Evolutionary conservation across 2,329 filamentous ascomycete genomes (phyloP), one percentile per base, ranked within the genome.

Genomic region (Venturia asperata): DNA sequence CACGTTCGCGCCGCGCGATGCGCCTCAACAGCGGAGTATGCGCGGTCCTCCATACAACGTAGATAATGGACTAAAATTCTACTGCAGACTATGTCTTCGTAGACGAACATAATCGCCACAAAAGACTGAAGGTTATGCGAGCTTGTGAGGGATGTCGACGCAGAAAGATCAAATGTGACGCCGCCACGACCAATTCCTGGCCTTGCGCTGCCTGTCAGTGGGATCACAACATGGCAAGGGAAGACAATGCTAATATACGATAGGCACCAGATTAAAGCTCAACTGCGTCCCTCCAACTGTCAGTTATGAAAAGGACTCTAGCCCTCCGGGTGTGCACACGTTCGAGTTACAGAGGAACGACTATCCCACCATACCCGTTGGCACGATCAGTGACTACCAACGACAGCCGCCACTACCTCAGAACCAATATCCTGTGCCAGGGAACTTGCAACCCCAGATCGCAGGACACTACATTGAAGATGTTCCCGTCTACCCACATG

Each of bases 161-260:
- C 77, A 86, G 93, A 72, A 99, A 99, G 78, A 99, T 99, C 75
- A 96, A 96, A 77, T 99, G 93, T 78, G 94, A 97, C 79, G 92
- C 93, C 63, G 93, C 93, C 24, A 96, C 93, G 17, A 97, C 92
- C 49, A 97, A 97, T 76, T 92, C 91, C 45, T 97, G 94, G 93
- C 94, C 94, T 37, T 97, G 93, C 77, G 94, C 92, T 49, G 91
- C 94, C 43, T 99, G 93, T 58, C 30, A 58, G 52, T 58, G 15
- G 17, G 30, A 34, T 3, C 13, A n/a, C 2, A 58, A 10, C 9
- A n/a, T 58, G 5, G 27, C 10, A 55, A 37, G 5, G 2, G 21
- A 52, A 52, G 47, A 52, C 21, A n/a, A 58, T n/a, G 30, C 19
- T 58, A 19, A 58, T 7, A 58, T 34, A n/a, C n/a, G 17, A 37